phyloP scores from a whole-genome alignment of 2,329 filamentous ascomycete genomes.

The Harringtonia aguacate region DNA sequence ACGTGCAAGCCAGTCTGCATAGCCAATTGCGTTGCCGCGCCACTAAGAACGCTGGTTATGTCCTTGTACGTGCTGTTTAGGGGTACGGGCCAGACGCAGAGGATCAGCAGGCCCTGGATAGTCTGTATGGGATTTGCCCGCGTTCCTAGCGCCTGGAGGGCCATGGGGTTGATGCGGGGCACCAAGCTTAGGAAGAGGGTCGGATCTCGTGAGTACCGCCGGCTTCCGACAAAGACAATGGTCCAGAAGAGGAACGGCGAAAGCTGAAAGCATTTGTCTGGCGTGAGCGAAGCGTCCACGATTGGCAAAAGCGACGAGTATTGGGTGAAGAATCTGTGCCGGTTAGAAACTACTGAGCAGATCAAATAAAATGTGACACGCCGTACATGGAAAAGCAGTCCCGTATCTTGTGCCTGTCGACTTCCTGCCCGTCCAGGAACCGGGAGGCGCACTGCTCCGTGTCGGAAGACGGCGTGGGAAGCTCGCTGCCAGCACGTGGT shows the following conservation, averaged over 20 bases:
- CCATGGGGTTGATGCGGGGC: constrained; percentile 22
- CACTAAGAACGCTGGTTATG: constrained; percentile 25
- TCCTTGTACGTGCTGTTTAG: constrained; percentile 29
- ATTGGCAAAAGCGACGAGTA: constrained; percentile 6
- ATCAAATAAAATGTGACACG: neutral
- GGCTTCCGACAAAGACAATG: constrained; percentile 25
- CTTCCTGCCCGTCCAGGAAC: constrained; percentile 1
- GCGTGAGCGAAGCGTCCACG: neutral
- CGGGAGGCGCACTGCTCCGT: neutral
- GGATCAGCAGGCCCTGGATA: constrained; percentile 26
- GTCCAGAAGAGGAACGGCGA: constrained; percentile 23
- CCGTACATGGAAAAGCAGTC: constrained; percentile 7
- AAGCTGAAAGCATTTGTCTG: constrained; percentile 1
- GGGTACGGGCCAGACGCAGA: constrained; percentile 28
- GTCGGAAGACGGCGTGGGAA: neutral
- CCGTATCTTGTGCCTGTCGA: constrained; percentile 4
- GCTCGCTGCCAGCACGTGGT: neutral
- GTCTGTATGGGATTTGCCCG: constrained; percentile 20
- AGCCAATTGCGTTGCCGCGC: constrained; percentile 26
- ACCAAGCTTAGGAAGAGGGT: constrained; percentile 21
- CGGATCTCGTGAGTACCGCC: constrained; percentile 23
- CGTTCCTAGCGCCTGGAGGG: constrained; percentile 22
- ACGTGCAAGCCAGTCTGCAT: constrained; percentile 28
- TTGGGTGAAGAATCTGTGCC: constrained; percentile 5
- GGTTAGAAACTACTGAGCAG: neutral